These are phyloP conservation scores for Dendrocalamus latiflorus DNA, from an alignment of 202 grass and related monocot species.

Conservation along the genomic window DNA sequence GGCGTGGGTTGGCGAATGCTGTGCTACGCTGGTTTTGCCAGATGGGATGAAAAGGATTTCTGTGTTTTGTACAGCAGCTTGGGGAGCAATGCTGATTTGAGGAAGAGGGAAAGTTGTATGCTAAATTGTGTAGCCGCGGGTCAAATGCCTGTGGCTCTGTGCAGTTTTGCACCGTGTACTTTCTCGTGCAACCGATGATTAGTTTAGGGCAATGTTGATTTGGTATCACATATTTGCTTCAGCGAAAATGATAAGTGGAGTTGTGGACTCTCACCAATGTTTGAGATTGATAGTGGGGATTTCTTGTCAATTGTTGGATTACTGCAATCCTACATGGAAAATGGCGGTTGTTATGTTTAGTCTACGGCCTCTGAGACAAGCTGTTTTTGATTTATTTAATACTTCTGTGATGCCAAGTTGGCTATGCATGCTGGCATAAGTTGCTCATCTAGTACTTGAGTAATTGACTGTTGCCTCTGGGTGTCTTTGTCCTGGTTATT, in stretches of 20 bases:
- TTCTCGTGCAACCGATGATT: not conserved
- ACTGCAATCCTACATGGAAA: not conserved
- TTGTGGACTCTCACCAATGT: not conserved
- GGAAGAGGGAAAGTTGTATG: not conserved
- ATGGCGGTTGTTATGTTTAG: not conserved
- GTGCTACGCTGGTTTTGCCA: not conserved
- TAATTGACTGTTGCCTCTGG: not conserved
- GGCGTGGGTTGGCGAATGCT: not conserved
- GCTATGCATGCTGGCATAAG: not conserved
- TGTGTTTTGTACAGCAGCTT: not conserved
- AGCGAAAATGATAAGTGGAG: not conserved
- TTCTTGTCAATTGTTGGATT: not conserved
- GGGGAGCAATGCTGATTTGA: not conserved
- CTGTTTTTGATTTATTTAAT: not conserved
- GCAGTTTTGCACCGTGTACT: not conserved
- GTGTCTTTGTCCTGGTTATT: not conserved
- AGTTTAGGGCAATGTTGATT: not conserved
- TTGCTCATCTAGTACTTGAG: not conserved
- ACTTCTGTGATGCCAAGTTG: conserved; percentile 1
- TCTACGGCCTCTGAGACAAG: not conserved
- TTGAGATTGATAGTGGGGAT: not conserved
- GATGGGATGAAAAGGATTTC: not conserved
- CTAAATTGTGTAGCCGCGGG: not conserved
- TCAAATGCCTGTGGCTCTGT: not conserved
- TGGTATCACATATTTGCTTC: not conserved